A percentile compares a stretch with the other conserved stretches of the same genome.
These are phyloP conservation scores for Nyssa sinensis DNA, from an alignment of 148 eudicot genomes.

Conservation along the genomic window DNA sequence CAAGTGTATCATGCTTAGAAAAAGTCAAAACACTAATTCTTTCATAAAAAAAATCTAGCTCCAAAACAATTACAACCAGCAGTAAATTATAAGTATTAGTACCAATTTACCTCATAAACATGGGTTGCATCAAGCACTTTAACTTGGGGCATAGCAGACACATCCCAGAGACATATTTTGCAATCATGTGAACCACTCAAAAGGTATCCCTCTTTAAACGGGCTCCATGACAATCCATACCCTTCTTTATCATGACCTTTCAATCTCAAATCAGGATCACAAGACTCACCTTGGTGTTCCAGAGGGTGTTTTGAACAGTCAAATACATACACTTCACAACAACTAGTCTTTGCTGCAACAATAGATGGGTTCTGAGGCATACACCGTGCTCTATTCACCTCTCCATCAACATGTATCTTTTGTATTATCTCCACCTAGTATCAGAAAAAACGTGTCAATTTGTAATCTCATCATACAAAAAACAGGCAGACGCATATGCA, in stretches of 20 bases:
- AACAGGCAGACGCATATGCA: no score
- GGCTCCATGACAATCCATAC: constrained; percentile 94
- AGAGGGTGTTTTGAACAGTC: constrained; percentile 50
- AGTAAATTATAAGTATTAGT: background rate
- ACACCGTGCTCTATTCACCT: constrained; percentile 82
- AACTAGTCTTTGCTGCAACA: constrained; percentile 85
- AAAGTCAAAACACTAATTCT: no score
- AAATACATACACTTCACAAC: constrained; percentile 75
- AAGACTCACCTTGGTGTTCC: constrained; percentile 33
- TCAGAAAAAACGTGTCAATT: background rate
- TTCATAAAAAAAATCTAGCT: background rate
- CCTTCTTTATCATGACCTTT: constrained; percentile 98
- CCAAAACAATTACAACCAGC: background rate
- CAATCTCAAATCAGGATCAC: constrained; percentile 65
- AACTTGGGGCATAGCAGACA: constrained; percentile 56
- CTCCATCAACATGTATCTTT: constrained; percentile 78
- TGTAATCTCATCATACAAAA: no score
- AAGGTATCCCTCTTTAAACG: constrained; percentile 71
- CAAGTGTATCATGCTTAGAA: background rate
- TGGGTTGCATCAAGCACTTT: constrained; percentile 62
- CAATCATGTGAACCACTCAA: constrained; percentile 92
- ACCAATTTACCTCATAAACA: constrained; percentile 56
- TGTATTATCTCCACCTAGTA: constrained; percentile 75
- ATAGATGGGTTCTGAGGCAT: constrained; percentile 74
- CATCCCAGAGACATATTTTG: constrained; percentile 92